Evolutionary conservation across 306 rosid genomes (phyloP).

Genomic region (Fragaria nilgerrensis): DNA sequence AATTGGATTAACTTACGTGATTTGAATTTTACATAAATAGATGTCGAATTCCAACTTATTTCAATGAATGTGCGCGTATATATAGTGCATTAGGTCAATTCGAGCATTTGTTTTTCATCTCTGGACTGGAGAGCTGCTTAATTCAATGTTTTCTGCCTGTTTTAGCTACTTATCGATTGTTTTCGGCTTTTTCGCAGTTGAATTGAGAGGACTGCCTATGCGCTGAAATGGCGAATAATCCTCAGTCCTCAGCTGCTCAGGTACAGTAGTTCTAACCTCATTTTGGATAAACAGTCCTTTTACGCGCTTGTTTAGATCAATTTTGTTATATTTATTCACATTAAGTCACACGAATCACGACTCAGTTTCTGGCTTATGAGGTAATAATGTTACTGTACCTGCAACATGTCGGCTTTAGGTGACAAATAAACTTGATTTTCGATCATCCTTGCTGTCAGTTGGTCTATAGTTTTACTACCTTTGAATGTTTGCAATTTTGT

Average conservation of each 20-base stretch:
- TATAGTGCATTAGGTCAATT: not conserved
- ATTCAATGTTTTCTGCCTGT: not conserved
- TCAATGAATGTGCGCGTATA: not conserved
- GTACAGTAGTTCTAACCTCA: slow-evolving; percentile 32
- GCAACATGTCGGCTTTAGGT: not conserved
- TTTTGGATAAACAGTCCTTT: not conserved
- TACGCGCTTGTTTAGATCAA: not conserved
- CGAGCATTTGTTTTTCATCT: not conserved
- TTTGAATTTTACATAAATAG: not conserved
- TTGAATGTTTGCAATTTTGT: not conserved
- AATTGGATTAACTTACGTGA: not conserved
- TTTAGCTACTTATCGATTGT: not conserved
- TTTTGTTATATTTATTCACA: not conserved
- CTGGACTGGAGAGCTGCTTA: not conserved
- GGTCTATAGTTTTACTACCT: not conserved
- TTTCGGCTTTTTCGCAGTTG: slow-evolving; percentile 9
- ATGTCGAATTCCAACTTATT: not conserved
- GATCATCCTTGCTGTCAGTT: not conserved
- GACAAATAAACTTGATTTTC: not conserved
- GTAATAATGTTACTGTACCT: not conserved
- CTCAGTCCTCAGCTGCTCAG: slow-evolving; percentile 79
- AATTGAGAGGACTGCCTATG: slow-evolving; percentile 25
- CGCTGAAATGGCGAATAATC: slow-evolving; percentile 58
- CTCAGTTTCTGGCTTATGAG: not conserved
- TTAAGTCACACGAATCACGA: not conserved